Conservation (phyloP, 768 basidiomycete species). For the Lactifluus rugatus region DNA sequence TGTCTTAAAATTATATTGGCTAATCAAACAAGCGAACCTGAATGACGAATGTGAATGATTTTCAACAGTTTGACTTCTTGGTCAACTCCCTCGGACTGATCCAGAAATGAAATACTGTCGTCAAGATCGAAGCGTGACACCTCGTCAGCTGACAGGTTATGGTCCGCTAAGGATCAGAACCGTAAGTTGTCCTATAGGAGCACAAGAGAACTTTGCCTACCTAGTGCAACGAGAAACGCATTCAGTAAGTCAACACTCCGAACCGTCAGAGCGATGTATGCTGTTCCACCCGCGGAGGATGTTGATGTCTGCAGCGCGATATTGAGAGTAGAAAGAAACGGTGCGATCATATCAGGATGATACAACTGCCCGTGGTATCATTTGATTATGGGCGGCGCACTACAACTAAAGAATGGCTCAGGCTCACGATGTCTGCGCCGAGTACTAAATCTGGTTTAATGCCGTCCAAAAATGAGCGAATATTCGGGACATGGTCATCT, state of each 20-base stretch:
- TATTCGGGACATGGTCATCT: conserved; percentile 11
- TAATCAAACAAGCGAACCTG: neutral
- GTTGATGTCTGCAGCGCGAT: conserved; percentile 8
- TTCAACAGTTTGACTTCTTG: conserved; percentile 8
- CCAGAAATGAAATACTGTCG: neutral
- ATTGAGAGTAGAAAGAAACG: conserved; percentile 16
- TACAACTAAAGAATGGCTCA: neutral
- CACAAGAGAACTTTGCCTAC: conserved; percentile 1
- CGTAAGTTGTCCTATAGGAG: neutral
- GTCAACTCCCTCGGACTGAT: conserved; percentile 10
- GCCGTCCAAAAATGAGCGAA: conserved; percentile 31
- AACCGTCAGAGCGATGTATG: conserved; percentile 19
- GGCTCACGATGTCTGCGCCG: conserved; percentile 57
- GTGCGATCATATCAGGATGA: conserved; percentile 12
- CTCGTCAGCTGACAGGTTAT: conserved; percentile 8
- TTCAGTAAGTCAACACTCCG: conserved; percentile 11
- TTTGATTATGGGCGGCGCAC: neutral
- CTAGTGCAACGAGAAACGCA: conserved; percentile 5
- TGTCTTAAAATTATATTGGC: neutral
- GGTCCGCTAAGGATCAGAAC: conserved; percentile 1
- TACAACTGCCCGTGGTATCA: conserved; percentile 3
- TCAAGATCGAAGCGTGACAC: neutral
- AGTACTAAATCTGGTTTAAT: conserved; percentile 49
- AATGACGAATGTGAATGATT: neutral
- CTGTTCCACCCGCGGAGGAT: neutral